A percentile compares a stretch with the other conserved stretches of the same genome.
Evolutionary conservation across 441 rosid genomes (phyloP).

Genomic region (Gossypium aridum): DNA sequence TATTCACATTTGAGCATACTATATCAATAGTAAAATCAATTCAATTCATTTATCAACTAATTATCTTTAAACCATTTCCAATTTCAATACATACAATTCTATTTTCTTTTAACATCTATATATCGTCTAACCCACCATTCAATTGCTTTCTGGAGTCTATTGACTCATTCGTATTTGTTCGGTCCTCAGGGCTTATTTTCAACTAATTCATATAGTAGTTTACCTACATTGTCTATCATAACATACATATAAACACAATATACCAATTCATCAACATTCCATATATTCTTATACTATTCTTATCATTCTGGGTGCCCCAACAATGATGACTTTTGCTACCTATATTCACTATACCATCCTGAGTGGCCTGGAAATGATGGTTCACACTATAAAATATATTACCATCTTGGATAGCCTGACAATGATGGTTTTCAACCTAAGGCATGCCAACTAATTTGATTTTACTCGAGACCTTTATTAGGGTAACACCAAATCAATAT

Average conservation of each 20-base stretch:
- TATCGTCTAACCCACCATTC: not conserved
- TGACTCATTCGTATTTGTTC: not conserved
- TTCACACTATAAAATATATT: too few species aligned
- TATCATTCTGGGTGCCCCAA: not conserved
- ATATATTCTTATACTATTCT: not conserved
- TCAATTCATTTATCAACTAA: not conserved
- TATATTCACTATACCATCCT: not conserved
- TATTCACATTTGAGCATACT: not conserved
- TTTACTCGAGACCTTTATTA: not conserved
- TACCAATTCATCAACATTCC: not conserved
- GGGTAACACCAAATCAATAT: not conserved
- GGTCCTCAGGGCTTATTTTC: not conserved
- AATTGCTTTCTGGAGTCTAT: not conserved
- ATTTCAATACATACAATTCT: not conserved
- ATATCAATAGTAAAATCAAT: not conserved
- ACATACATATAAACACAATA: not conserved
- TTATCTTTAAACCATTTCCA: not conserved
- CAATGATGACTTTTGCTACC: not conserved
- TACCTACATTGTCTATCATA: not conserved
- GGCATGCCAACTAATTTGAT: not conserved
- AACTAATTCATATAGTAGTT: not conserved
- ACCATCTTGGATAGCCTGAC: not conserved
- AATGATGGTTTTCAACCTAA: not conserved
- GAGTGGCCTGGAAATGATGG: not conserved
- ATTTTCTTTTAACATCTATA: not conserved